Evolutionary conservation across 768 basidiomycete genomes (phyloP).

Genomic region (Leccinellum albellum): DNA sequence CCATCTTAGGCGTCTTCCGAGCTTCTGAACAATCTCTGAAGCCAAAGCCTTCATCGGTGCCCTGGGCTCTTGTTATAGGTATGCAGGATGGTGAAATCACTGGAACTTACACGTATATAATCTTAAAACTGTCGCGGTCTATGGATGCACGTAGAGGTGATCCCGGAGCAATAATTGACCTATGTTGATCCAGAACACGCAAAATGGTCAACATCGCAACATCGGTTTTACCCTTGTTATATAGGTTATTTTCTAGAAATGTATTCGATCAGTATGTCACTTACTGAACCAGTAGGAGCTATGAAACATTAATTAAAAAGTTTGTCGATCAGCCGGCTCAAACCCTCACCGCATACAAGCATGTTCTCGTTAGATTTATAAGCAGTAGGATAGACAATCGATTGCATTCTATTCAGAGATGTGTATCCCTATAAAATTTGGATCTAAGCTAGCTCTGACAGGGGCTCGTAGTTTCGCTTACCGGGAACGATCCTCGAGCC

Average conservation of each 20-base stretch:
- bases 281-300: constrained; percentile 97
- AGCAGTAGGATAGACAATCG: constrained; percentile 89
- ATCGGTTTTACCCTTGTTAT: constrained; percentile 91
- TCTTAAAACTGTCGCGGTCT: constrained; percentile 76
- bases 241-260: constrained; percentile 2
- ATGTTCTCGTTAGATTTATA: constrained; percentile 96
- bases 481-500: constrained; percentile 80
- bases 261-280: constrained; percentile 24
- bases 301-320: constrained; percentile 1
- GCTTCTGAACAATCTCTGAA: constrained; percentile 90
- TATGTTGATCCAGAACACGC: constrained; percentile 78
- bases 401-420: constrained; percentile 89
- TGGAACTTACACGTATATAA: constrained; percentile 84
- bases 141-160: constrained; percentile 48
- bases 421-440: constrained; percentile 63
- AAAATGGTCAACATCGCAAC: constrained; percentile 93
- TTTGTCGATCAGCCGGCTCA: background rate
- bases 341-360: constrained; percentile 50
- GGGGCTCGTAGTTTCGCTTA: constrained; percentile 32
- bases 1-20: constrained; percentile 88
- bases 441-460: background rate
- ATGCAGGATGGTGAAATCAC: background rate
- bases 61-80: constrained; percentile 34
- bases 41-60: constrained; percentile 99
- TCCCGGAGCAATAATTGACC: constrained; percentile 29